A percentile compares a stretch with the other conserved stretches of the same genome.
These are phyloP conservation scores for Dichomitus squalens DNA, from an alignment of 1,284 basidiomycete species.

Conservation along the genomic window DNA sequence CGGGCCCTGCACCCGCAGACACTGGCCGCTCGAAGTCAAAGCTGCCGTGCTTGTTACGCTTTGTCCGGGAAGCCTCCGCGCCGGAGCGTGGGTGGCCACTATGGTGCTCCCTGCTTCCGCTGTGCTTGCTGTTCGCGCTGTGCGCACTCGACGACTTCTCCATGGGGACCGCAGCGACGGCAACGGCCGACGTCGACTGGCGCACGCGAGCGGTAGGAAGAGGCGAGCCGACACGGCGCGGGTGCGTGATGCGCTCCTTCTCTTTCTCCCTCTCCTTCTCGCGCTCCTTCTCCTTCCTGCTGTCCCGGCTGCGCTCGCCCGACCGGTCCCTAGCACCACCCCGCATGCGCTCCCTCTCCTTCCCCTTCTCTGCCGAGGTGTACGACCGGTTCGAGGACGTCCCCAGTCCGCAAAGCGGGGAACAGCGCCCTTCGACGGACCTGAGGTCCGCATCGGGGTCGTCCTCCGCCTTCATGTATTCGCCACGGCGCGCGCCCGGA, in stretches of 20 bases:
- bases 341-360: slow-evolving; percentile 26
- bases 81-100: slow-evolving; percentile 13
- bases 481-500: slow-evolving; percentile 20
- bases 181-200: slow-evolving; percentile 24
- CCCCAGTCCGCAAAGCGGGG: slow-evolving; percentile 32
- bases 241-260: slow-evolving; percentile 30
- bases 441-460: slow-evolving; percentile 24
- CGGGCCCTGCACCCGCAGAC: slow-evolving; percentile 19
- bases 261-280: slow-evolving; percentile 20
- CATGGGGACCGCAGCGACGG: slow-evolving; percentile 25
- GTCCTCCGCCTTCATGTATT: slow-evolving; percentile 18
- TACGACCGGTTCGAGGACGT: slow-evolving; percentile 26
- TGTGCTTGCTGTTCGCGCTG: slow-evolving; percentile 29
- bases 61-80: slow-evolving; percentile 24
- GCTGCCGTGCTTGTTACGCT: slow-evolving; percentile 58
- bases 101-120: slow-evolving; percentile 28
- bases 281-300: slow-evolving; percentile 23
- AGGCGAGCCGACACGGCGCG: slow-evolving; percentile 36
- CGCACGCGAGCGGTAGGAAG: slow-evolving; percentile 20
- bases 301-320: slow-evolving; percentile 13
- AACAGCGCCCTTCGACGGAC: slow-evolving; percentile 32
- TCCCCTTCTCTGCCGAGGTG: slow-evolving; percentile 27
- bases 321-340: slow-evolving; percentile 18
- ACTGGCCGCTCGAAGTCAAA: slow-evolving; percentile 70
- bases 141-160: slow-evolving; percentile 32